These are phyloP conservation scores for Apiospora arundinis DNA, from an alignment of 2,329 filamentous ascomycete genomes.

Conservation along the genomic window DNA sequence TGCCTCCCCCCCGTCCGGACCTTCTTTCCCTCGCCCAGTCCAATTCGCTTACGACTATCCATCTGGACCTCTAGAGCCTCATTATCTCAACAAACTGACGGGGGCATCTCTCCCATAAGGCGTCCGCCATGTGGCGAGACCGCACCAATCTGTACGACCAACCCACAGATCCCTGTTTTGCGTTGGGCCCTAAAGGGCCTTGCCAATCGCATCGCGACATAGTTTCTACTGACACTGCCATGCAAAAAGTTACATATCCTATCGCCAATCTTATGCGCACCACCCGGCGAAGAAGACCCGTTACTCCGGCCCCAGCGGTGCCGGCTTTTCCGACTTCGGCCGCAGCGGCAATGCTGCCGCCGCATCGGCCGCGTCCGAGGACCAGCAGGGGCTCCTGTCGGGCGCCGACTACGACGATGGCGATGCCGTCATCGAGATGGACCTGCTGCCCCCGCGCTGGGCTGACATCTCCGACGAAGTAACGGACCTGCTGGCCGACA, in stretches of 20 bases:
- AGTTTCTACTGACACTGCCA: neutral
- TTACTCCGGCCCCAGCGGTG: conserved; percentile 60
- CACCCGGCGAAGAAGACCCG: conserved; percentile 87
- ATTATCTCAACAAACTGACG: conserved; percentile 31
- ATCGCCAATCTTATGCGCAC: conserved; percentile 97
- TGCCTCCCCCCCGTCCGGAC: neutral
- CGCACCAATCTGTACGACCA: conserved; percentile 89
- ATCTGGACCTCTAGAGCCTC: conserved; percentile 24
- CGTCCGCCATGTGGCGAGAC: conserved; percentile 95
- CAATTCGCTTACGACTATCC: neutral
- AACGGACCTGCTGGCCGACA: conserved; percentile 78
- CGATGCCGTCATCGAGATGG: conserved; percentile 98
- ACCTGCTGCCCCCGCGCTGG: conserved; percentile 93
- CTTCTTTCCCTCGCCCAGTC: neutral
- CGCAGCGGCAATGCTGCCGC: conserved; percentile 53
- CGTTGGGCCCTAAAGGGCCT: neutral
- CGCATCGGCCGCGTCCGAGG: conserved; percentile 48
- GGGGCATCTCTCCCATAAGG: conserved; percentile 35
- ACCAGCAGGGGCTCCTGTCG: conserved; percentile 82
- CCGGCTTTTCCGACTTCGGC: conserved; percentile 66
- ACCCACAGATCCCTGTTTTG: conserved; percentile 21
- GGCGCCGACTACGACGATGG: conserved; percentile 83
- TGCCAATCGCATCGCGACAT: conserved; percentile 5
- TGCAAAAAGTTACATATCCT: conserved; percentile 85
- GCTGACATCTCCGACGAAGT: conserved; percentile 95